Base-by-base conservation (phyloP, 257 asterid species). In the Solanum phureja region DNA sequence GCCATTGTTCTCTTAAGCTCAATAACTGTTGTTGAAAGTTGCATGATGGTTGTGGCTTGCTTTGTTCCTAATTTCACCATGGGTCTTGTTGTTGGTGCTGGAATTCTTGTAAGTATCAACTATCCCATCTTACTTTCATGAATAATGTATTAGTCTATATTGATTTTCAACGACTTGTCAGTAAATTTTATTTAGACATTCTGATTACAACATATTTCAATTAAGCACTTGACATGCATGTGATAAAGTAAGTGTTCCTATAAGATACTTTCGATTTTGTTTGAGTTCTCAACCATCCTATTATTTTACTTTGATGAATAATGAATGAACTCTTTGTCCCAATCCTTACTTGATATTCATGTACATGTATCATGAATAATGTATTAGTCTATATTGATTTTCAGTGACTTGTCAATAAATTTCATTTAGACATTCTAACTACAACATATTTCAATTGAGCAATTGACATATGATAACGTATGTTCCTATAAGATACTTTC, bases 21-120 rank as follows among this genome's bases (percentile, higher is more conserved):
- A 88, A 91, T 96, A 44, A 87, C 98, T 14, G 96, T 93, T 11
- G 93, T 95, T 3, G 99, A 96, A 93, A 93, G 99, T 90, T 94
- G 93, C 92, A 96, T 96, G 98, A 94, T 96, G 98, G 96, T 95
- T 21, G 96, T 96, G 83, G 98, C 98, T 23, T 91, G 98, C 6
- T 29, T 96, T 29, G 99, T 96, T 69, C 98, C 99, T 18, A 96
- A 96, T 87, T 96, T 95, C 97, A 49, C 95, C 90, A 93, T 94
- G 98, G 98, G 98, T 21, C 93, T 96, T 37, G 77, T 94, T 9
- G 49, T 92, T 24, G 99, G 99, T 13, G 94, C 99, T 21, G 99
- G 98, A 52, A 83, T 91, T 31, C 93, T 96, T 24, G 99, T 95
- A 92, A 92, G 97, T 58, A 31, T 86, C 84, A 13, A 85, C 18